Percentiles rank a stretch among this genome's conserved stretches.
phyloP scores from a whole-genome alignment of 139 green algal genomes.

The Penium margaritaceum region DNA sequence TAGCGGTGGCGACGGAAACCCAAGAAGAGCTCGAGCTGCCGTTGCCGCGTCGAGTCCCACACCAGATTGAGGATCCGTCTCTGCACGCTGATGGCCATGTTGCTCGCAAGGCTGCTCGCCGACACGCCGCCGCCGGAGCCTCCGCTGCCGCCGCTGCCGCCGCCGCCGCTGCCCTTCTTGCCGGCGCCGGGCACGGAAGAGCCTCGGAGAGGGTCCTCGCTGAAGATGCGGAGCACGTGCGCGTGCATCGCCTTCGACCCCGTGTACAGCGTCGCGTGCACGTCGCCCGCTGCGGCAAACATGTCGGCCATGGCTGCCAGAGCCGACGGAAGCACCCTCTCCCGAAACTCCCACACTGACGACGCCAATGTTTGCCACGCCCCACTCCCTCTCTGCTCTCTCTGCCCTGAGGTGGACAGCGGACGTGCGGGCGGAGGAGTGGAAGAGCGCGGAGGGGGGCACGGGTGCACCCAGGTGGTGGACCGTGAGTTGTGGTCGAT shows the following conservation, averaged over 20 bases:
- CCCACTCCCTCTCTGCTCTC: background rate
- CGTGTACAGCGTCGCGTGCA: constrained; percentile 91
- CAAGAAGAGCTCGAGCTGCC: constrained; percentile 72
- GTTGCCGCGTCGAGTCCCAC: constrained; percentile 17
- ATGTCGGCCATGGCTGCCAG: constrained; percentile 65
- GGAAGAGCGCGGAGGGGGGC: background rate
- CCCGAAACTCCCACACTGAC: constrained; percentile 50
- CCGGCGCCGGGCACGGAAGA: too few relatives aligned
- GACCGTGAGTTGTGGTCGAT: constrained; percentile 86
- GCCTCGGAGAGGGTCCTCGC: constrained; percentile 27
- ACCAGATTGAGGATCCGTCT: constrained; percentile 68
- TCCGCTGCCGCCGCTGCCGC: background rate
- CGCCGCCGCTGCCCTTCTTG: background rate
- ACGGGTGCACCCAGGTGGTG: constrained; percentile 73
- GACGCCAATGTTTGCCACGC: constrained; percentile 21
- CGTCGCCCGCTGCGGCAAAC: constrained; percentile 82
- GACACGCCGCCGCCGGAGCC: too few relatives aligned
- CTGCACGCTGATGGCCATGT: constrained; percentile 65
- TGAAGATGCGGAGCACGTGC: constrained; percentile 50
- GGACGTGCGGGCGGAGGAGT: background rate
- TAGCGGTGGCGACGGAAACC: constrained; percentile 50
- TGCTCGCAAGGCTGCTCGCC: too few relatives aligned
- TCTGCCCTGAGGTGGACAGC: too few relatives aligned
- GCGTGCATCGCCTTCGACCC: constrained; percentile 53
- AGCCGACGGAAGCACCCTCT: constrained; percentile 42